phyloP scores from a whole-genome alignment of 345 rosid species.

The Rhizophora apiculata region DNA sequence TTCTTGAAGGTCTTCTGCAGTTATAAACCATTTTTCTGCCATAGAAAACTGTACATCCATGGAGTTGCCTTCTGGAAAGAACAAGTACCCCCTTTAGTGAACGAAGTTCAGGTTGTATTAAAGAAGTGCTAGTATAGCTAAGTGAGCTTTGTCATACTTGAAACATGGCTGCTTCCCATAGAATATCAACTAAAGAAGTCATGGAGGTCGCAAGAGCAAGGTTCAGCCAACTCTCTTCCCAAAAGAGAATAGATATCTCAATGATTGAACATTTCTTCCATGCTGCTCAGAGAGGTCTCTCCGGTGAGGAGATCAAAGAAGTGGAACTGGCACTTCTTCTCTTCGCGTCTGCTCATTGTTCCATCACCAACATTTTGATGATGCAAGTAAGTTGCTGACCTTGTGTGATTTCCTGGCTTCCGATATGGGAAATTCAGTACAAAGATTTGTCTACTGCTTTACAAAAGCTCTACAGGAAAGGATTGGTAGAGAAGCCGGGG shows the following conservation, averaged over 20 bases:
- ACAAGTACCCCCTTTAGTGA: no score
- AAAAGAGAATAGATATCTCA: neutral
- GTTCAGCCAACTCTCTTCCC: conserved; percentile 18
- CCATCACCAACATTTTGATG: conserved; percentile 5
- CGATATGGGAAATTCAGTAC: conserved; percentile 11
- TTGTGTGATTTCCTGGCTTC: conserved; percentile 14
- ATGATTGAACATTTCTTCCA: neutral
- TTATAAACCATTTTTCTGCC: no score
- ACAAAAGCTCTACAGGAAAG: conserved; percentile 17
- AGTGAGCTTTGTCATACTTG: neutral
- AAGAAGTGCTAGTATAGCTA: neutral
- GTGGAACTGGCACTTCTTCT: conserved; percentile 23
- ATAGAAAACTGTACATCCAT: no score
- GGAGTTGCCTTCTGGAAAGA: no score
- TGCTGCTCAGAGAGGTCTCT: neutral
- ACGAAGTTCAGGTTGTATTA: neutral
- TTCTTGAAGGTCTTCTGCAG: no score
- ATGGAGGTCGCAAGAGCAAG: conserved; percentile 25
- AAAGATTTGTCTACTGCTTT: conserved; percentile 18
- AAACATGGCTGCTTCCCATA: neutral
- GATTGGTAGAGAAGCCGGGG: conserved; percentile 11
- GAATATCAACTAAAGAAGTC: conserved; percentile 23
- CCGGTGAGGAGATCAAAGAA: neutral
- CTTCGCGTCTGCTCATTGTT: conserved; percentile 15
- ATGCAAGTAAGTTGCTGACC: conserved; percentile 13